Conservation (phyloP, 2,329 filamentous ascomycete genomes). For the Penicillium polonicum region DNA sequence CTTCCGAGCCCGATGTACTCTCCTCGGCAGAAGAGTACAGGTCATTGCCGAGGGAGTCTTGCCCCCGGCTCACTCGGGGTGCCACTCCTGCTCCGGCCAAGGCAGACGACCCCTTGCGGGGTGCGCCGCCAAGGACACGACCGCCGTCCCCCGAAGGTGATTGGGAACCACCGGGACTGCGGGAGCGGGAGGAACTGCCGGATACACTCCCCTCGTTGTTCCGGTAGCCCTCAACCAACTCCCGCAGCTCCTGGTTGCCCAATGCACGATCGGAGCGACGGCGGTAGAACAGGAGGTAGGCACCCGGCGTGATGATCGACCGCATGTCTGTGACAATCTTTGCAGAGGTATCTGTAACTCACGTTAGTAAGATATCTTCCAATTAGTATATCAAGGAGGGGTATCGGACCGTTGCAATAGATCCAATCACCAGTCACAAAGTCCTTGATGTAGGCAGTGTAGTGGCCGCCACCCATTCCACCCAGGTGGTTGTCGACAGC, state of each 20-base stretch:
- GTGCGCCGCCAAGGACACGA: conserved; percentile 82
- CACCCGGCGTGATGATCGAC: conserved; percentile 68
- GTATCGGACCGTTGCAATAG: conserved; percentile 81
- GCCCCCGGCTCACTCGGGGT: conserved; percentile 60
- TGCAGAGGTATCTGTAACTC: conserved; percentile 64
- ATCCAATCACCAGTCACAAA: conserved; percentile 90
- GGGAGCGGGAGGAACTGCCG: conserved; percentile 45
- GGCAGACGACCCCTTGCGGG: conserved; percentile 85
- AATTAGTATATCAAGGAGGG: not conserved
- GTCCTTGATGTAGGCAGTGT: conserved; percentile 92
- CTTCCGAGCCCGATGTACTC: conserved; percentile 16
- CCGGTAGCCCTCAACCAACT: conserved; percentile 65
- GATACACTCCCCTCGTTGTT: conserved; percentile 49
- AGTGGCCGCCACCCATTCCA: conserved; percentile 89
- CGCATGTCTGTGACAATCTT: conserved; percentile 63
- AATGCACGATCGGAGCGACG: conserved; percentile 74
- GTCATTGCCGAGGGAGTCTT: conserved; percentile 37
- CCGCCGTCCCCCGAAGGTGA: conserved; percentile 75
- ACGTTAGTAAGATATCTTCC: conserved; percentile 41
- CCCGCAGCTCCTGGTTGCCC: conserved; percentile 72
- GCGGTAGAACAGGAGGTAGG: conserved; percentile 95
- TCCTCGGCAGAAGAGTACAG: conserved; percentile 26
- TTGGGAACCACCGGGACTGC: conserved; percentile 26
- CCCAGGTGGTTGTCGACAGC: conserved; percentile 96
- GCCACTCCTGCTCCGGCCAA: conserved; percentile 73